Evolutionary conservation across 495 filamentous ascomycete genomes (phyloP), one percentile per base, ranked within the genome.

Genomic region (Penicillium egyptiacum): DNA sequence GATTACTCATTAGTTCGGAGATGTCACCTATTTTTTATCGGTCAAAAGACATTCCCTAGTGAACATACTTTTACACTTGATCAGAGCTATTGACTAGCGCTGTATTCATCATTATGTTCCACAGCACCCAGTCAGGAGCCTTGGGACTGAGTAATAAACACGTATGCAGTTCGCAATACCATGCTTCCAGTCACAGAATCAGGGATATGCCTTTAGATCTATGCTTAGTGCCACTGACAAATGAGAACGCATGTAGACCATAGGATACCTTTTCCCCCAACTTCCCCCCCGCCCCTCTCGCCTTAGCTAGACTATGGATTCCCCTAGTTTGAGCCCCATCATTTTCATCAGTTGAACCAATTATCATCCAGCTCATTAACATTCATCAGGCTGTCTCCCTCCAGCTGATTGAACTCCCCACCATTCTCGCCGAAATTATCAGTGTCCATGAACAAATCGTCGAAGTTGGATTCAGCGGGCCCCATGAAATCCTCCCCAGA

Each of bases 401-500:
- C 75, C 50, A 79, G 52, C 59, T 75, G 53, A 57, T 65, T 65
- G n/a, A 73, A 62, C 30, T 79, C 70, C 4, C 68, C 73, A 0
- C 66, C 66, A 6, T 69, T 68, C 4, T 67, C 71, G 10, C 61
- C 74, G 41, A 75, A 51, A 48, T 74, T 73, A 8, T 77, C 75
- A 19, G 53, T 76, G 37, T 77, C 76, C 68, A 79, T 68, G 58
- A 82, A 81, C 19, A 80, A 50, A 50, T 82, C 79, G 48, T 82
- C 79, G 31, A 80, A 79, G 50, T 64, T 80, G 3, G 78, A 78
- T 61, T 76, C 75, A n/a, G 75, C 76, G 4, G 72, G 74, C 7
- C 53, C 72, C 68, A 78, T 77, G 20, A 74, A 63, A 58, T 79
- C 75, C 9, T 79, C 74, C 44, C 61, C 62, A 9, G 45, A 53